Base-by-base conservation (phyloP, 148 eudicot genomes). In the Vaccinium macrocarpon region DNA sequence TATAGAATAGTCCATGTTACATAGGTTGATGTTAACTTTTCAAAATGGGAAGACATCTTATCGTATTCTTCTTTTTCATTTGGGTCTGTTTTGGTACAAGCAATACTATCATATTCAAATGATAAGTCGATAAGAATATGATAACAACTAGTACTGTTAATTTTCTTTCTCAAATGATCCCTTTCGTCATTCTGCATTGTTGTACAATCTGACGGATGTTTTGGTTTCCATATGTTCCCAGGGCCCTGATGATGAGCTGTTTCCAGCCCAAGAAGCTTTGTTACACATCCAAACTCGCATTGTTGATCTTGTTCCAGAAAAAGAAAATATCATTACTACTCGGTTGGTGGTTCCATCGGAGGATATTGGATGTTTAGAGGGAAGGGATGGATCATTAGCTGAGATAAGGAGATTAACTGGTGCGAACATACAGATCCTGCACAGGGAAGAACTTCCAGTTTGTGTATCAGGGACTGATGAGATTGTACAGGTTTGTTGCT, bases 261-360 rank as follows among this genome's bases (percentile, higher is more conserved):
- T 96, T 91, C 99, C 99, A 55, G 99, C 99, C 84, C 99, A 97
- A 90, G 99, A 97, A 92, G 98, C 99, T 21, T 88, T 97, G 88
- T 88, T 97, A 84, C 99, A 97, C 88, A 95, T 97, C 82, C 99
- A 97, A 87, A 95, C 96, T 74, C 93, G 93, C 70, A 97, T 95
- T 73, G 91, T 93, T 35, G 99, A 97, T 92, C 88, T 97, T 77
- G 83, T 88, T 83, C 98, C 94, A 32, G 98, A 93, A 66, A 93
- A 91, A 86, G 98, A 97, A 85, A 97, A 93, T 86, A 85, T 95
- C 84, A 88, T 94, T 82, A 97, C 98, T 42, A 97, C 99, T 78
- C 89, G 99, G 76, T 87, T 95, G 88, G 91, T 97, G 75, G 87
- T 97, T 78, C 90, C 93, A 29, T 88, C 96, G 10, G 88, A 86